Base-by-base conservation (phyloP, 2,329 filamentous ascomycete species). In the Camptophora hylomeconis region DNA sequence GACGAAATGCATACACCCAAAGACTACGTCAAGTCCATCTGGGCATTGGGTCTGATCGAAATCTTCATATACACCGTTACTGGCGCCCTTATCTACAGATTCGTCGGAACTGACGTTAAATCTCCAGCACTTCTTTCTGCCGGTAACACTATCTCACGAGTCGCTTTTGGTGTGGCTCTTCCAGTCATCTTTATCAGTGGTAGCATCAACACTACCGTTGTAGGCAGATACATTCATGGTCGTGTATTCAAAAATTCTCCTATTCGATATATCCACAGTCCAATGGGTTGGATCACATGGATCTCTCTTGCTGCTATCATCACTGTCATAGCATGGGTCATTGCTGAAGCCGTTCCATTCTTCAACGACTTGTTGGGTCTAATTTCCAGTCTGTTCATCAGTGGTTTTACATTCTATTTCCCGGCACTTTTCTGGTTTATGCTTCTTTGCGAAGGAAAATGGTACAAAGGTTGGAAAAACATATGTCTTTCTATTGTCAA, bases 171-270 rank as follows among this genome's bases (percentile, higher is more conserved):
- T 14, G 58, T 81, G 33, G 77, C 76, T 1, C 60, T 76, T 2
- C 75, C 75, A 8, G 80, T 78, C 2, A 80, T 81, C 34, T 58
- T 81, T 28, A 70, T 82, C 28, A 73, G 75, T 0, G 77, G 76
- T 30, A 74, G 80, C 3, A 75, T 82, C 40, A 75, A 79, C 46
- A 74, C 68, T 8, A 69, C 75, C 35, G 69, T 81, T 2, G 72
- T 72, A 2, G 63, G 63, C 34, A 78, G 78, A 44, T 75, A 75
- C 43, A 58, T 80, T 32, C 80, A 77, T 45, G 54, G 70, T 3
- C 67, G 75, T 19, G 47, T 74, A 7, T 78, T 78, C 54, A 56
- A 61, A 11, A 25, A 40, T 23, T 28, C 29, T 17, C 18, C 14
- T 6, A 64, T 67, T 36, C 72, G 67, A 7, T 62, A 69, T 43